Evolutionary conservation across 2,329 filamentous ascomycete genomes (phyloP), one percentile per base, ranked within the genome.

Genomic region (Huntiella decipiens): DNA sequence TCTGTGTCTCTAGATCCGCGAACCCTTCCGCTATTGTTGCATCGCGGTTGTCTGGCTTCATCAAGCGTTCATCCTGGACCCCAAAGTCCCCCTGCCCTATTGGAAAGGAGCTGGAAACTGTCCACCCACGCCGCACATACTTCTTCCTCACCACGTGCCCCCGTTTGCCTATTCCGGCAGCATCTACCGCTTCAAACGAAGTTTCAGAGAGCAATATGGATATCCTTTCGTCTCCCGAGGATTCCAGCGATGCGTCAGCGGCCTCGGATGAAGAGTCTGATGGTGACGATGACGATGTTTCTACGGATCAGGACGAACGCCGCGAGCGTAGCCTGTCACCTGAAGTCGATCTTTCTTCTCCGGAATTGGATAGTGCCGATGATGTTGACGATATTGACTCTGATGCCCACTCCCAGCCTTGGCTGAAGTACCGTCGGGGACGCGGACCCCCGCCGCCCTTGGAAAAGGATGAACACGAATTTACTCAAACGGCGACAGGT

Each of bases 1-100:
- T 52, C 55, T 13, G 12, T n/a, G 8, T 28, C 49, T 52, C 47
- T 59, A 96, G 91, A 63, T 96, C 91, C 53, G 86, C 88, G 44
- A 96, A 96, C 59, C 88, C 87, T 47, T 85, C 83, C 57, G 88
- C 91, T 48, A 85, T 98, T 55, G 87, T 98, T 54, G 94, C 87
- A 2, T 95, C 91, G 38, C 80, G 91, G 55, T 70, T 98, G 44
- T 80, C 86, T 36, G 76, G 82, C 32, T 98, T 92, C 63, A 71
- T 95, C 57, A 92, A 93, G 66, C 83, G 91, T 53, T 65, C 82
- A 46, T 82, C 74, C 53, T 85, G 82, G 87, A 82, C 76, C 22
- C 75, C 80, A 5, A 65, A 79, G 44, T 70, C 79, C 43, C 84
- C 82, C 45, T 96, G 91, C 62, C 88, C 91, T 3, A 66, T 96